Evolutionary conservation across 768 basidiomycete genomes (phyloP), one percentile per base, ranked within the genome.

Genomic region (Roridomyces roridus): DNA sequence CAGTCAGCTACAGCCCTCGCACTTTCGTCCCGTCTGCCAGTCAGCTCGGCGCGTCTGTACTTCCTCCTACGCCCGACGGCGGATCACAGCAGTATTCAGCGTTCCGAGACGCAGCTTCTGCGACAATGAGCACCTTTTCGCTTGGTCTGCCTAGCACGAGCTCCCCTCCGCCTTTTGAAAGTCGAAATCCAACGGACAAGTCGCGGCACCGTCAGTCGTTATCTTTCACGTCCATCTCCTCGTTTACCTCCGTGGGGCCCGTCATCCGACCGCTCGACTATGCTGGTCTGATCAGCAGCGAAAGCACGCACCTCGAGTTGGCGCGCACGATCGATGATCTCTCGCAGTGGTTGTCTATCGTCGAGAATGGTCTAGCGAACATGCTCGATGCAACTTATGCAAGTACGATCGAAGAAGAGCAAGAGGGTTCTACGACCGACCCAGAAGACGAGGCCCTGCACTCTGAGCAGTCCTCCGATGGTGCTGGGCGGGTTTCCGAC

Each of bases 241-340:
- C 52, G 21, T 55, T 46, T 35, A 34, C 69, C 39, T 63, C 66
- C 20, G 34, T 68, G n/a, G 81, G 80, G 0, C 84, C 86, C 25
- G 61, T 73, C 0, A 69, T 92, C 7, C 79, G 74, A 34, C 86
- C 90, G 2, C 76, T 97, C n/a, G 86, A 96, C 68, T 89, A 94
- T 57, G 71, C 72, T 6, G 71, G 77, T 23, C 71, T 88, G 57
- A 77, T 83, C 18, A 80, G 80, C 6, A 74, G 76, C 24, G 86
- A 85, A 10, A 80, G 77, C 29, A 85, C 88, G 1, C 88, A 91
- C 61, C 70, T 75, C 1, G 89, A 93, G 67, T 80, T 98, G 44
- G 86, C 85, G 40, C 73, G 78, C 40, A 89, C 87, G 4, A 84
- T 96, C 10, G 88, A 88, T 41, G 86, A 90, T 65, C 81, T 98